phyloP scores from a whole-genome alignment of 1,284 basidiomycete species.

The Psilocybe mexicana region DNA sequence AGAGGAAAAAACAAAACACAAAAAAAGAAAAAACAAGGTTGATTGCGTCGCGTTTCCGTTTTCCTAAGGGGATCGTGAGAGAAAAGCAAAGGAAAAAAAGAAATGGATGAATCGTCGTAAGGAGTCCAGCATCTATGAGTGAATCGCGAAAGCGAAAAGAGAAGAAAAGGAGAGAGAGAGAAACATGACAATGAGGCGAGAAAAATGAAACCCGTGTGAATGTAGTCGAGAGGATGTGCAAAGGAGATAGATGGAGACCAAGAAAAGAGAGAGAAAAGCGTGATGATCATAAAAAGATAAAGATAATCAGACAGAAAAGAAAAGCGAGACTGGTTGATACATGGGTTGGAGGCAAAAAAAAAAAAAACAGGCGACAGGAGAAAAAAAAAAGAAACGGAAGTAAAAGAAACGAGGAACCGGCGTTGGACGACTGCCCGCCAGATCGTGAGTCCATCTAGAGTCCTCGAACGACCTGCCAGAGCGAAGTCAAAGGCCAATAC shows the following conservation, averaged over 20 bases:
- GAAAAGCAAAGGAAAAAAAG: not conserved
- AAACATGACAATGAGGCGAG: not conserved
- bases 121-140: constrained; percentile 7
- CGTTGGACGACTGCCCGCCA: not conserved
- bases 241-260: too few relatives aligned
- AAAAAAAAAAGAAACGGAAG: not conserved
- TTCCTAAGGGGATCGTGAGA: too few relatives aligned
- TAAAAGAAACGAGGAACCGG: not conserved
- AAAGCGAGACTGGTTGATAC: too few relatives aligned
- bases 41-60: not conserved
- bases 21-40: too few relatives aligned
- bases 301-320: too few relatives aligned
- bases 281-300: too few relatives aligned
- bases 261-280: not conserved
- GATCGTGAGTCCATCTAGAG: not conserved
- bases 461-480: constrained; percentile 22
- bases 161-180: not conserved
- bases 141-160: not conserved
- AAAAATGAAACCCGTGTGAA: too few relatives aligned
- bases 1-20: not conserved
- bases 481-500: too few relatives aligned
- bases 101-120: not conserved
- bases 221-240: too few relatives aligned
- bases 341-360: not conserved
- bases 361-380: not conserved